Base-by-base conservation (phyloP, 106 monocot genomes). In the Vanilla planifolia region DNA sequence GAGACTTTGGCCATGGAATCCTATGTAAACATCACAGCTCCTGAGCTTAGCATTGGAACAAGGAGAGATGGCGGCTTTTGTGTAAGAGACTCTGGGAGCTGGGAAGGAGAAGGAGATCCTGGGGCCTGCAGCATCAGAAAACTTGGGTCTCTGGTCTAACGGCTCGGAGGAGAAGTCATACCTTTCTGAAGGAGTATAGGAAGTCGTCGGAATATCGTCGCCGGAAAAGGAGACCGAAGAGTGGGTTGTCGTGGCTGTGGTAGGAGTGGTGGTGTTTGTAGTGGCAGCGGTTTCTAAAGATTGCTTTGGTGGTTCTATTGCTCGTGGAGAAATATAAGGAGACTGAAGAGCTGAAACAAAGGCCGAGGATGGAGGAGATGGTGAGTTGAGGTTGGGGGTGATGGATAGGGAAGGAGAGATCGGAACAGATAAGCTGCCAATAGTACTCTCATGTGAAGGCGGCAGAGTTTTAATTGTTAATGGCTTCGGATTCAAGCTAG, bases 11-110 rank as follows among this genome's bases (percentile, higher is more conserved):
- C 89, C 89, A 63, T 94, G 93, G 69, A 69, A 89, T 1, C 93
- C 93, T 41, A 94, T 85, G 70, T 85, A 94, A 17, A 94, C 93
- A 60, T 94, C 93, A 15, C 93, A 89, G 60, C 85, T 82, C 15
- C 89, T 67, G 51, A 94, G 81, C 78, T 89, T 94, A 2, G 93
- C 73, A 28, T 89, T 89, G 46, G 85, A 68, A 8, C 85, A 74
- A 37, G 93, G 79, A 1, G 89, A 74, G 15, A 73, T 58, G 1
- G 89, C 68, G 60, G 65, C 65, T 41, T 74, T 81, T 5, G 89
- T 79, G 52, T 89, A 77, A 19, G 93, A 89, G 48, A 85, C 67
- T 30, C 93, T 65, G 6, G 93, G 93, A 1, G 81, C 76, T 0
- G 89, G 89, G 62, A 94, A 94, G 8, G 93, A 94, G 77, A 94